phyloP scores from a whole-genome alignment of 257 asterid genomes.

The Forsythia viridissima region DNA sequence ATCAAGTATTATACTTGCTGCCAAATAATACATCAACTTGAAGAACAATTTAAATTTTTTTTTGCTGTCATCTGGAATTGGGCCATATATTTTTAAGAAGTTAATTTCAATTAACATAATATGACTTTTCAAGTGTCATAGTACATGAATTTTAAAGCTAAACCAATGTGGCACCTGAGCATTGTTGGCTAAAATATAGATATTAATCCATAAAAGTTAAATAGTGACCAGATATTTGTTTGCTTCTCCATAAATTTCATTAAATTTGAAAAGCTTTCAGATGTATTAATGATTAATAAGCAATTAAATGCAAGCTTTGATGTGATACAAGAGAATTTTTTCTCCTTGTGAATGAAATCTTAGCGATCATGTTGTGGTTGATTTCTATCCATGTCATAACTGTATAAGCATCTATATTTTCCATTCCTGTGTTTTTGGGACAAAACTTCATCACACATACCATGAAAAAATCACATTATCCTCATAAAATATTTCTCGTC shows the following conservation, averaged over 20 bases:
- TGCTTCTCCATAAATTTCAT: neutral
- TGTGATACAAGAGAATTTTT: neutral
- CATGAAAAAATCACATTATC: neutral
- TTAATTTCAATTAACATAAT: neutral
- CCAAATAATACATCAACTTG: neutral
- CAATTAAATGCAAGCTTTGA: neutral
- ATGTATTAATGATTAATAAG: neutral
- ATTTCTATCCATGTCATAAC: neutral
- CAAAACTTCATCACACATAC: neutral
- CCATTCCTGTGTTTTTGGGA: neutral
- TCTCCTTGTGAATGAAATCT: conserved; percentile 1
- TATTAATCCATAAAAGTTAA: no score
- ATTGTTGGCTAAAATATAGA: neutral
- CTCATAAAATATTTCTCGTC: neutral
- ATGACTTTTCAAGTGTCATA: neutral
- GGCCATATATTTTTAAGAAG: neutral
- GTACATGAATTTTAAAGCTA: neutral
- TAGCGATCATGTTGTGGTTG: neutral
- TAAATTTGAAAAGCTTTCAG: neutral
- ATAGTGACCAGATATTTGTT: neutral
- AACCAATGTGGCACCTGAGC: neutral
- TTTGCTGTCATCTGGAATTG: neutral
- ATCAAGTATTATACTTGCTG: neutral
- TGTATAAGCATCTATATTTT: neutral
- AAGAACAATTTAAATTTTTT: neutral